A percentile compares a stretch with the other conserved stretches of the same genome.
These are phyloP conservation scores for Vitis hybrid DNA, from an alignment of 177 flowering plant species.

Conservation along the genomic window DNA sequence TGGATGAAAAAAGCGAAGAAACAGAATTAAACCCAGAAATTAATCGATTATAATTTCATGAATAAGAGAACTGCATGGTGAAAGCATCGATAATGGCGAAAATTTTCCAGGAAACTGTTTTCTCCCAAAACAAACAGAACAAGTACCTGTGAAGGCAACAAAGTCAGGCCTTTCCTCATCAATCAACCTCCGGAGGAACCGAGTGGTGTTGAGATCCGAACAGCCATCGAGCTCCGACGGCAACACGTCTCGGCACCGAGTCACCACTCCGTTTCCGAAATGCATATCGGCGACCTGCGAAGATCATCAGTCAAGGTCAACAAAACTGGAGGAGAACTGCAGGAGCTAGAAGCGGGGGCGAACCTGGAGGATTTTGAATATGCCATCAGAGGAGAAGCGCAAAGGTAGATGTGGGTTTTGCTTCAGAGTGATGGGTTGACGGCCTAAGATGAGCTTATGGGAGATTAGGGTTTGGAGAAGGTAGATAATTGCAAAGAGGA, in stretches of 20 bases:
- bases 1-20: no score
- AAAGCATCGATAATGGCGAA: no score
- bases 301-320: background rate
- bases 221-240: conserved; percentile 51
- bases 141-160: conserved; percentile 78
- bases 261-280: conserved; percentile 61
- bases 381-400: conserved; percentile 71
- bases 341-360: background rate
- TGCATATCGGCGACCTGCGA: conserved; percentile 86
- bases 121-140: background rate
- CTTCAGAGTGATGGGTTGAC: conserved; percentile 41
- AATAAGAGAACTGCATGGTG: no score
- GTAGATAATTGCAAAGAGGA: conserved; percentile 27
- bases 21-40: no score
- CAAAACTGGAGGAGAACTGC: background rate
- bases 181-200: conserved; percentile 58
- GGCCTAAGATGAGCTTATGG: conserved; percentile 27
- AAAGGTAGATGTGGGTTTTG: conserved; percentile 62
- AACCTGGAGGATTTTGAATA: conserved; percentile 93
- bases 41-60: no score
- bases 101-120: no score
- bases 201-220: conserved; percentile 83
- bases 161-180: conserved; percentile 76
- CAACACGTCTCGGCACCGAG: conserved; percentile 74
- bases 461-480: conserved; percentile 38